Conservation (phyloP, 345 rosid species). For the Pseudoturritis turrita region DNA sequence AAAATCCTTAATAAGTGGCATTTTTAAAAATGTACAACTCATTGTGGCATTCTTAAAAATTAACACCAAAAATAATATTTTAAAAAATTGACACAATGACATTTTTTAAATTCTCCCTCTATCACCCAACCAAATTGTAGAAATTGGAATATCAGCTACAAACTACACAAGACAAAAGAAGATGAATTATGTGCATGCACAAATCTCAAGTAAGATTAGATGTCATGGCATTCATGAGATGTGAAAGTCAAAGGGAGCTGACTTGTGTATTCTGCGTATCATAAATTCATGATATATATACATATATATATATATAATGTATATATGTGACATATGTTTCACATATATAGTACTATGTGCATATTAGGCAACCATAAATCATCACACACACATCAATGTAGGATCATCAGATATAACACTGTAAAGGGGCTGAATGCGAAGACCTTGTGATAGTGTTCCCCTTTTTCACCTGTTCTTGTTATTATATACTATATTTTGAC, state of each 20-base stretch:
- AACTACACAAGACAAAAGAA: neutral
- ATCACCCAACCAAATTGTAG: neutral
- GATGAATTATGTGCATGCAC: slow-evolving; percentile 17
- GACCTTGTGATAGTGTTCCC: slow-evolving; percentile 21
- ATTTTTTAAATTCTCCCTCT: too few relatives aligned
- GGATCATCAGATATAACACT: slow-evolving; percentile 11
- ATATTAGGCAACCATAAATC: slow-evolving; percentile 3
- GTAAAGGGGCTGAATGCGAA: slow-evolving; percentile 13
- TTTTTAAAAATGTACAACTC: too few relatives aligned
- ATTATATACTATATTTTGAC: too few relatives aligned
- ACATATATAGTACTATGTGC: neutral
- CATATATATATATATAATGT: neutral
- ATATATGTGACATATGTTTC: neutral
- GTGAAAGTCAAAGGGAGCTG: slow-evolving; percentile 32
- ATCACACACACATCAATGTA: neutral
- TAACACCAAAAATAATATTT: too few relatives aligned
- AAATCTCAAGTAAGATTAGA: slow-evolving; percentile 21
- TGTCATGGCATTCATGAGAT: slow-evolving; percentile 26
- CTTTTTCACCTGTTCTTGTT: slow-evolving; percentile 10
- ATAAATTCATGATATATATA: slow-evolving; percentile 2
- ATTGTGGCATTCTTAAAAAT: too few relatives aligned
- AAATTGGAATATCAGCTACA: neutral
- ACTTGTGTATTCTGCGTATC: slow-evolving; percentile 14
- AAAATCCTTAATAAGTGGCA: too few relatives aligned
- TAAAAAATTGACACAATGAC: too few relatives aligned